Evolutionary conservation across 768 basidiomycete species (phyloP).

Genomic region (Podaxis mareebaensis): DNA sequence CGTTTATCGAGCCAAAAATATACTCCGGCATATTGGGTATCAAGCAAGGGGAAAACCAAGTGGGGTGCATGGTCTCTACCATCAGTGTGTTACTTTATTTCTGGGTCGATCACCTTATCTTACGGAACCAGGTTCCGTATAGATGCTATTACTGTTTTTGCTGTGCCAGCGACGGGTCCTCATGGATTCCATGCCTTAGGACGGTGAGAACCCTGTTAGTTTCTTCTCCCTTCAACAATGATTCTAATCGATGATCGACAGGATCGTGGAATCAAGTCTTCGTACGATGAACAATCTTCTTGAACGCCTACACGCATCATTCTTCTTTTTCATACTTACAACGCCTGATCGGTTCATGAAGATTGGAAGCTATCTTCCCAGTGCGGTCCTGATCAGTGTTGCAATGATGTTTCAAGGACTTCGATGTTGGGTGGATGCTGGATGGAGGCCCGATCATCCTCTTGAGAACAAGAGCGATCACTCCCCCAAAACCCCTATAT

Average conservation of each 20-base stretch:
- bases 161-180: constrained; percentile 83
- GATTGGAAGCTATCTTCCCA: constrained; percentile 89
- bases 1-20: constrained; percentile 60
- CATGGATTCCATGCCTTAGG: constrained; percentile 96
- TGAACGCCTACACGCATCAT: constrained; percentile 95
- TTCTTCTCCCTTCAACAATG: neutral
- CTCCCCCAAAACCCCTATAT: constrained; percentile 23
- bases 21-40: constrained; percentile 69
- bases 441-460: constrained; percentile 41
- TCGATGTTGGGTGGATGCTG: constrained; percentile 66
- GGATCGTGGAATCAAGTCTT: constrained; percentile 83
- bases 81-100: constrained; percentile 53
- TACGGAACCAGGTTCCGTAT: constrained; percentile 73
- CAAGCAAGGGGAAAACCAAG: constrained; percentile 80
- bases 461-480: constrained; percentile 22
- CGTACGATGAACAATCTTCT: constrained; percentile 92
- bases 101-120: constrained; percentile 2
- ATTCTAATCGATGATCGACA: constrained; percentile 29
- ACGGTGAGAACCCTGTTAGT: constrained; percentile 48
- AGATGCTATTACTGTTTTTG: constrained; percentile 91
- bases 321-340: constrained; percentile 92
- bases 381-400: constrained; percentile 79
- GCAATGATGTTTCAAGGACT: constrained; percentile 88
- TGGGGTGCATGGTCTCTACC: constrained; percentile 88
- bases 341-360: constrained; percentile 70